Conservation (phyloP, 1,139 yeast genomes). For the Citeromyces siamensis region DNA sequence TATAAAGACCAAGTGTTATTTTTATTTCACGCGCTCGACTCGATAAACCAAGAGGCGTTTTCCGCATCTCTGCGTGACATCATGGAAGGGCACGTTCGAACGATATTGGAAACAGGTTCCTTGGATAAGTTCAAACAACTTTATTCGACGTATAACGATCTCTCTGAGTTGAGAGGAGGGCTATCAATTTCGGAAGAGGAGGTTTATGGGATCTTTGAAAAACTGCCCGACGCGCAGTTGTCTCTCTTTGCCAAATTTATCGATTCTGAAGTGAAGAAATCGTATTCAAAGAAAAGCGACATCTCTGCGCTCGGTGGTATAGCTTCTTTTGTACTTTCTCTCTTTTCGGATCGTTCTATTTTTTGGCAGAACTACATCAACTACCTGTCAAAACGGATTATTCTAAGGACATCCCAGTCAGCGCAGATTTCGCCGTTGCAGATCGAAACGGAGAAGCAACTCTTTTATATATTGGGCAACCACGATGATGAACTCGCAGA, state of each 20-base stretch:
- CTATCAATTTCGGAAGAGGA: too few species aligned
- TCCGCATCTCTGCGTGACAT: neutral
- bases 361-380: conserved; percentile 3
- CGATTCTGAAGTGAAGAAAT: conserved; percentile 1
- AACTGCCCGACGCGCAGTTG: neutral
- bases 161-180: neutral
- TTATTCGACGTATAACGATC: neutral
- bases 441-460: neutral
- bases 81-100: neutral
- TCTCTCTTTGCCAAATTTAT: neutral
- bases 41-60: neutral
- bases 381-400: neutral
- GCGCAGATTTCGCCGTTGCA: neutral
- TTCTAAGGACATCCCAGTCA: neutral
- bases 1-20: neutral
- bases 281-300: neutral
- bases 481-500: neutral
- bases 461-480: neutral
- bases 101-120: neutral
- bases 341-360: neutral
- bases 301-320: neutral
- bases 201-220: neutral
- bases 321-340: neutral
- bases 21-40: neutral
- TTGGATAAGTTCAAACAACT: neutral